These are phyloP conservation scores for Talaromyces ruber DNA, from an alignment of 495 filamentous ascomycete species.

Conservation along the genomic window DNA sequence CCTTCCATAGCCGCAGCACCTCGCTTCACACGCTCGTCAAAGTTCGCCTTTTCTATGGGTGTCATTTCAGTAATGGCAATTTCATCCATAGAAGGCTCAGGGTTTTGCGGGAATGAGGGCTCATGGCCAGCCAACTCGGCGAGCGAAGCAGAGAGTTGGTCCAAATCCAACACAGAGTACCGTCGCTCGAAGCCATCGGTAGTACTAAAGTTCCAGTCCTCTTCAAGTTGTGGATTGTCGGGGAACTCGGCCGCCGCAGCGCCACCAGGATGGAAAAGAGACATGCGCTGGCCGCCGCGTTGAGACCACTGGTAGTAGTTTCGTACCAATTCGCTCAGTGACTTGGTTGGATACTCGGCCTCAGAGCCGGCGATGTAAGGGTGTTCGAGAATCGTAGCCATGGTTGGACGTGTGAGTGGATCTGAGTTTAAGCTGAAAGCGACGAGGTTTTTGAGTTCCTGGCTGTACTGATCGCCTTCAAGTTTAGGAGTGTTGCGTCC, in stretches of 20 bases:
- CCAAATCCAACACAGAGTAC: conserved; percentile 38
- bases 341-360: conserved; percentile 59
- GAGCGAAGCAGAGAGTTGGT: conserved; percentile 34
- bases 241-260: conserved; percentile 54
- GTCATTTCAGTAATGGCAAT: conserved; percentile 19
- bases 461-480: conserved; percentile 67
- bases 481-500: conserved; percentile 55
- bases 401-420: conserved; percentile 63
- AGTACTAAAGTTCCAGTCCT: conserved; percentile 91
- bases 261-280: conserved; percentile 69
- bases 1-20: conserved; percentile 39
- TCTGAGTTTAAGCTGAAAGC: conserved; percentile 71
- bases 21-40: conserved; percentile 39
- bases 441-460: conserved; percentile 64
- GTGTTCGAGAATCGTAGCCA: conserved; percentile 39
- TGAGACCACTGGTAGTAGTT: conserved; percentile 83
- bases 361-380: conserved; percentile 47
- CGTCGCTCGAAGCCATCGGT: conserved; percentile 72
- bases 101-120: conserved; percentile 16
- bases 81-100: conserved; percentile 16
- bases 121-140: conserved; percentile 29
- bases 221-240: conserved; percentile 24
- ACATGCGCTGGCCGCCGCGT: conserved; percentile 72
- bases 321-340: conserved; percentile 63
- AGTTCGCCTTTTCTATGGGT: conserved; percentile 32